These are phyloP conservation scores for Davidsoniella australis DNA, from an alignment of 2,329 filamentous ascomycete species.

Conservation along the genomic window DNA sequence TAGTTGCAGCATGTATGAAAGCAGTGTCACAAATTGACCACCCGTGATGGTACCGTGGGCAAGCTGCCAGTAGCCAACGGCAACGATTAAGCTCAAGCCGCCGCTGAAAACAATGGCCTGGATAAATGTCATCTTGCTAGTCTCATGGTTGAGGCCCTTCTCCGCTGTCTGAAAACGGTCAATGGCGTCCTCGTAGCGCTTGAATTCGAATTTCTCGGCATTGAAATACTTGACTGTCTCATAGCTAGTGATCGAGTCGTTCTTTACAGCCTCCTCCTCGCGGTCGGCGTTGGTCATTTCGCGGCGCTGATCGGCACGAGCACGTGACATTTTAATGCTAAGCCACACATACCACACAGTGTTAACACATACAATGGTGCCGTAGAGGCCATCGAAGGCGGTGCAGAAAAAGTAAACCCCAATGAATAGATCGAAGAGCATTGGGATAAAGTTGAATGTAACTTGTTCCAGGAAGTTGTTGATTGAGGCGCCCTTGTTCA, in stretches of 20 bases:
- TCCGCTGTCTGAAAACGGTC: slow-evolving; percentile 56
- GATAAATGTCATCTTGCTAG: slow-evolving; percentile 65
- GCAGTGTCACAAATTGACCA: slow-evolving; percentile 54
- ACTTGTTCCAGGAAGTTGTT: slow-evolving; percentile 94
- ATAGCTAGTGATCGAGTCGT: slow-evolving; percentile 97
- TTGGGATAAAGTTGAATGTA: slow-evolving; percentile 88
- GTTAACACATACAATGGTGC: slow-evolving; percentile 68
- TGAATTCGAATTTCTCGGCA: slow-evolving; percentile 63
- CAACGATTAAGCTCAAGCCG: slow-evolving; percentile 53
- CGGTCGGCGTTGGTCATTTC: slow-evolving; percentile 90
- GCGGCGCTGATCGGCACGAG: slow-evolving; percentile 74
- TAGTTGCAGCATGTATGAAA: slow-evolving; percentile 65
- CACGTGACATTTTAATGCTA: slow-evolving; percentile 89
- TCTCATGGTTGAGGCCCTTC: slow-evolving; percentile 57
- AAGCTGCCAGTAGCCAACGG: slow-evolving; percentile 64
- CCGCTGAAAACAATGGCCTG: slow-evolving; percentile 68
- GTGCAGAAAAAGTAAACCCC: slow-evolving; percentile 69
- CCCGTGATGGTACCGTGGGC: slow-evolving; percentile 46
- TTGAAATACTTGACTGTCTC: slow-evolving; percentile 91
- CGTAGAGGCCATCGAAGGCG: slow-evolving; percentile 45
- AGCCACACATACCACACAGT: slow-evolving; percentile 95
- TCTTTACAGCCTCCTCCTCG: slow-evolving; percentile 94
- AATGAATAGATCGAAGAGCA: slow-evolving; percentile 77
- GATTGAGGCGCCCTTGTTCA: slow-evolving; percentile 92
- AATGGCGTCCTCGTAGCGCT: slow-evolving; percentile 55